A percentile compares a stretch with the other conserved stretches of the same genome.
Evolutionary conservation across 2,329 filamentous ascomycete genomes (phyloP).

Genomic region (Hirsutella rhossiliensis): DNA sequence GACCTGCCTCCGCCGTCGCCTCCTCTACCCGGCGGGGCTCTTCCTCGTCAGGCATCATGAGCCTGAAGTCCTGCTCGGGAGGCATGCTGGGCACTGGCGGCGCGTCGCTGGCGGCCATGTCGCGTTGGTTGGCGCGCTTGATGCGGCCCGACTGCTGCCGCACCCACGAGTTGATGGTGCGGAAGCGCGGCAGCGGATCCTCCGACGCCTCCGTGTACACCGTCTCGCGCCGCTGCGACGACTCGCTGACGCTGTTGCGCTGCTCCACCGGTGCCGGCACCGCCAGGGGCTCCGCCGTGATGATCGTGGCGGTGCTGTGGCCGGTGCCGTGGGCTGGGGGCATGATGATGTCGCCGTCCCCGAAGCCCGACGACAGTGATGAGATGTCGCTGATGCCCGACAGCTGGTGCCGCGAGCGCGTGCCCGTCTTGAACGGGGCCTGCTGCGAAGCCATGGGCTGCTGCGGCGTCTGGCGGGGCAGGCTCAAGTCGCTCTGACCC

Average conservation of each 20-base stretch:
- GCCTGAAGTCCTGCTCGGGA: constrained; percentile 31
- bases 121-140: constrained; percentile 30
- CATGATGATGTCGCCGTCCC: constrained; percentile 46
- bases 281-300: constrained; percentile 1
- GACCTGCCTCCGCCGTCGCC: background rate
- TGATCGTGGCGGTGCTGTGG: constrained; percentile 7
- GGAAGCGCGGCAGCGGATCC: constrained; percentile 42
- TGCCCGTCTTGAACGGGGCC: constrained; percentile 4
- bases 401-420: constrained; percentile 7
- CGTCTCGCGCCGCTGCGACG: constrained; percentile 28
- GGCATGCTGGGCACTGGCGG: constrained; percentile 30
- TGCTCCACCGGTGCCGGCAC: constrained; percentile 3
- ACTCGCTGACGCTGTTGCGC: constrained; percentile 4
- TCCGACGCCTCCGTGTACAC: constrained; percentile 40
- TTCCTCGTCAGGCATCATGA: constrained; percentile 40
- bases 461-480: constrained; percentile 1
- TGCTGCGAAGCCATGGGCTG: constrained; percentile 2
- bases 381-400: constrained; percentile 38
- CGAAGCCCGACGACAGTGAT: constrained; percentile 52
- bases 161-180: constrained; percentile 51
- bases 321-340: constrained; percentile 14
- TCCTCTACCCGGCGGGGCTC: constrained; percentile 27
- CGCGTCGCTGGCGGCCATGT: constrained; percentile 12
- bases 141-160: constrained; percentile 47
- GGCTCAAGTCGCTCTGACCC: background rate